Base-by-base conservation (phyloP, 2,329 filamentous ascomycete genomes). In the Akanthomyces lecanii region DNA sequence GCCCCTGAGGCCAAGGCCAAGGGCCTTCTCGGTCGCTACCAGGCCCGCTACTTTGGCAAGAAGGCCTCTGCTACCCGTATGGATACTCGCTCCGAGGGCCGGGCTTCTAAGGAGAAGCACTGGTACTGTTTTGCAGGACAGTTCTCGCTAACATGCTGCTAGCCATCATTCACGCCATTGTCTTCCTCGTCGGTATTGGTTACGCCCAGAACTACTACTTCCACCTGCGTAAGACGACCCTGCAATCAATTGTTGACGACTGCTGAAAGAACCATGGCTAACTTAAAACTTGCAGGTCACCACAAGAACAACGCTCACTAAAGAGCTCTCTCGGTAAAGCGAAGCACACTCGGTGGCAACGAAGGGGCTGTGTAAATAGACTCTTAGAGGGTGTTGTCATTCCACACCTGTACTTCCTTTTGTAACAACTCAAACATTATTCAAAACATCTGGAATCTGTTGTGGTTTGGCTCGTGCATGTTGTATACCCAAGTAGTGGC, bases 221-320 rank as follows among this genome's bases (percentile, higher is more conserved):
- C 91, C 96, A 99, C 82, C 86, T 99, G 74, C 92, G 95, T 99
- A 88, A 80, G 91, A 44, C 6, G 1, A 25, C 36, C 21, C 4
- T 8, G 36, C 21, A 23, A 45, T 59, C 11, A 51, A 38, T 4
- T 16, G 45, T 4, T 12, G 14, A 33, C 16, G 5, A 28, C 16
- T 25, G 10, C n/a, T 5, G 38, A 36, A 48, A n/a, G 53, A 48
- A 36, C 8, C 18, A 21, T 44, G 60, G 21, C 64, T 67, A 63
- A 67, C 59, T 61, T 63, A 66, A 72, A 67, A 75, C 67, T 68
- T 42, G 5, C 33, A 99, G 95, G 95, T 73, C 94, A 99, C 87
- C 94, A 98, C 90, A 99, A 99, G 91, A 98, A 99, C 90, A 96
- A 99, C 80, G 91, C 92, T 73, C 95, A 99, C 85, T 99, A 96